Base-by-base conservation (phyloP, 495 filamentous ascomycete species). In the Penicillium taxi region DNA sequence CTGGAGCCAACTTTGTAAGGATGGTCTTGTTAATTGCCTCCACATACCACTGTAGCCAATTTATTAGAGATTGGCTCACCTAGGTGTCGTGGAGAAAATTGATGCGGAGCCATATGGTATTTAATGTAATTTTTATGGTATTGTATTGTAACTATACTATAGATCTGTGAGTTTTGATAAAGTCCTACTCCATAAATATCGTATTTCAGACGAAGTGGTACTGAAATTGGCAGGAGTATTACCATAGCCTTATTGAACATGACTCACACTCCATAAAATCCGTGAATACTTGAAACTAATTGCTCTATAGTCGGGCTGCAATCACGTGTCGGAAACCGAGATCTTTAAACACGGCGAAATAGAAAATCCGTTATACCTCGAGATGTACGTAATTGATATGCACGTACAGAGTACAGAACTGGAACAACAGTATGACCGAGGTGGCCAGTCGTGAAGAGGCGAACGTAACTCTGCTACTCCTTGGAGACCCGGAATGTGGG, bases 401-500 rank as follows among this genome's bases (percentile, higher is more conserved):
- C n/a, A n/a, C n/a, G n/a, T n/a, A n/a, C n/a, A n/a, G 21, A 9
- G 8, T 9, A n/a, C 7, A 32, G 2, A 36, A 2, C 23, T 1
- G 20, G n/a, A n/a, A 8, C 18, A 12, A 26, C 19, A 42, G 8
- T 4, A 53, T 53, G 43, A 14, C 43, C 6, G 37, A 47, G 13
- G 19, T 29, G 37, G 42, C 33, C 4, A 1, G 12, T 17, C 5
- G 6, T 15, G 39, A 29, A 16, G 54, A 56, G 8, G 16, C 29
- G 3, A 43, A 62, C 5, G 67, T 90, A 41, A 81, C 72, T 5
- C 70, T 95, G 33, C 68, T 95, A 11, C 67, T 95, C 0, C 66
- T 95, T 4, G 88, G 88, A 39, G 87, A 95, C 52, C 58, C 76
- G 30, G 74, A 73, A 49, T 84, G 84, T 48, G 88, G 88, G 19